phyloP scores from a whole-genome alignment of 225 moss, liverwort and hornwort species.

The Climacium dendroides region DNA sequence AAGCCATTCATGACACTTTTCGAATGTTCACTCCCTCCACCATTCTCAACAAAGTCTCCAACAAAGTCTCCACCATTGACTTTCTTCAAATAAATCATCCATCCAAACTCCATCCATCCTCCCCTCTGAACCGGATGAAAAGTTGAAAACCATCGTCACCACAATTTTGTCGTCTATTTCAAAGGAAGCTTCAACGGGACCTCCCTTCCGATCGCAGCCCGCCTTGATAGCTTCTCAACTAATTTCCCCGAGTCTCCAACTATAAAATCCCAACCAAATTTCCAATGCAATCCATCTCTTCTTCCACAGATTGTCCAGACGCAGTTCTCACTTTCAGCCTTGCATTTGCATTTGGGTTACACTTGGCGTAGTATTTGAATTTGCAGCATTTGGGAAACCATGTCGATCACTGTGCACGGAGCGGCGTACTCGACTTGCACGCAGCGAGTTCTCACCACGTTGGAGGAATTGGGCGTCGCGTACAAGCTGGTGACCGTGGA shows the following conservation, averaged over 20 bases:
- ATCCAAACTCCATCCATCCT: background rate
- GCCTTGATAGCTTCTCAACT: background rate
- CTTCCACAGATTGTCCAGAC: background rate
- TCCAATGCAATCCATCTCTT: rapidly evolving
- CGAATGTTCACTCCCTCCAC: too few species aligned
- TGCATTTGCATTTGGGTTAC: too few species aligned
- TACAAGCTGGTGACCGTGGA: background rate
- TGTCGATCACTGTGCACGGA: background rate
- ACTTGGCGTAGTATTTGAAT: background rate
- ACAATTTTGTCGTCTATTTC: background rate
- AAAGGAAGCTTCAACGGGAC: background rate
- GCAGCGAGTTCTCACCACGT: background rate
- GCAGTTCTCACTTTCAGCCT: too few species aligned
- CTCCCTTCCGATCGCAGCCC: background rate
- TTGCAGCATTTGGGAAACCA: background rate
- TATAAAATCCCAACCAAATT: background rate
- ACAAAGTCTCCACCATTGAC: background rate
- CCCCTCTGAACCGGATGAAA: background rate
- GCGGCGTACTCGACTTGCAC: background rate
- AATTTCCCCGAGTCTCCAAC: background rate
- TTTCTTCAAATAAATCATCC: background rate
- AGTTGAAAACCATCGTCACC: background rate
- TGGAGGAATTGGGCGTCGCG: background rate
- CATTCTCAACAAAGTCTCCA: background rate
- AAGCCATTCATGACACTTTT: background rate